A percentile compares a stretch with the other conserved stretches of the same genome.
Evolutionary conservation across 805 yeast species (phyloP).

Genomic region (Suhomyces vadensis): DNA sequence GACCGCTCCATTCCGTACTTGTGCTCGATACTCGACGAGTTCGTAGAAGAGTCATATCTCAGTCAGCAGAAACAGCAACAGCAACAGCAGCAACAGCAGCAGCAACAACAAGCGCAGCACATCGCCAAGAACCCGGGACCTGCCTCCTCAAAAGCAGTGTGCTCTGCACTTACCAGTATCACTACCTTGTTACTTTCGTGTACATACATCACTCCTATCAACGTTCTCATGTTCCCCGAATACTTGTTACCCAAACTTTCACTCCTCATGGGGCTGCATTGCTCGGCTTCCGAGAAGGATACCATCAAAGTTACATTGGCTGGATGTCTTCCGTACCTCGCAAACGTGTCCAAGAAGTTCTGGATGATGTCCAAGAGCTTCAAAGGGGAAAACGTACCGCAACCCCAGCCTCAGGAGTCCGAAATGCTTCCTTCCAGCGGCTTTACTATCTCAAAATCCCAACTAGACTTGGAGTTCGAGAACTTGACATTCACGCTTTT

Average conservation of each 20-base stretch:
- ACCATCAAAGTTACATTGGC: slow-evolving; percentile 66
- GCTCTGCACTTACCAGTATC: slow-evolving; percentile 61
- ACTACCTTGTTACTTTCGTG: slow-evolving; percentile 70
- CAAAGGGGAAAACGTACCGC: slow-evolving; percentile 19
- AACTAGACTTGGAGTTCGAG: slow-evolving; percentile 58
- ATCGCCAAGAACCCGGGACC: not conserved
- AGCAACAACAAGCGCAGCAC: not conserved
- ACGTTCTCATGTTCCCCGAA: slow-evolving; percentile 76
- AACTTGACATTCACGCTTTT: slow-evolving; percentile 62
- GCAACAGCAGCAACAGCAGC: not conserved
- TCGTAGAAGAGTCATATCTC: slow-evolving; percentile 16
- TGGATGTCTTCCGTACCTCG: slow-evolving; percentile 68
- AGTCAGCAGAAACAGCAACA: slow-evolving; percentile 1
- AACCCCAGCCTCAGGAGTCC: slow-evolving; percentile 8
- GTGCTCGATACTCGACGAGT: slow-evolving; percentile 69
- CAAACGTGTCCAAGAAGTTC: slow-evolving; percentile 61
- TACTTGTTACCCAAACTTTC: slow-evolving; percentile 72
- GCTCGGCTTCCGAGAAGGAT: slow-evolving; percentile 25
- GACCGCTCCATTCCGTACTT: slow-evolving; percentile 85
- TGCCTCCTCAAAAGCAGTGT: slow-evolving; percentile 61
- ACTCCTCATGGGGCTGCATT: slow-evolving; percentile 26
- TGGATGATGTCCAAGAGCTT: slow-evolving; percentile 60
- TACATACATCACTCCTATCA: slow-evolving; percentile 67
- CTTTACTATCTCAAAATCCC: slow-evolving; percentile 37
- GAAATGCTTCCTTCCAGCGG: slow-evolving; percentile 6